Evolutionary conservation across 345 rosid genomes (phyloP).

Genomic region (Isatis tinctoria): DNA sequence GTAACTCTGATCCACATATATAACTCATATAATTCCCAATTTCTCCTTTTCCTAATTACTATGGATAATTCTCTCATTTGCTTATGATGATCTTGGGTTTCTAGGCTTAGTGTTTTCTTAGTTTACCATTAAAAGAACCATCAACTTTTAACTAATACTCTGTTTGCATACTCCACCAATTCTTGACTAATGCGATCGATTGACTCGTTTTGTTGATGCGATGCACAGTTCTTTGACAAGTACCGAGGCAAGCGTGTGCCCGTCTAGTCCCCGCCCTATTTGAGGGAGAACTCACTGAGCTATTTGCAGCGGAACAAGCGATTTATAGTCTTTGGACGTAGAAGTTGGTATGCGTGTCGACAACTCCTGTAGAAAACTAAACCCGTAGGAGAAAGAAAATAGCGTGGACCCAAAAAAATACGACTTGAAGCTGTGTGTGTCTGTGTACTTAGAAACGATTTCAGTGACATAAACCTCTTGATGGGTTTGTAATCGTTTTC

Average conservation of each 20-base stretch:
- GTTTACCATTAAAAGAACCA: no score
- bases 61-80: not conserved
- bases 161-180: not conserved
- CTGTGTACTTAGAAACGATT: constrained; percentile 9
- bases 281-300: constrained; percentile 10
- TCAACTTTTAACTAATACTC: not conserved
- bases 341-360: constrained; percentile 12
- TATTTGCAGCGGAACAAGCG: not conserved
- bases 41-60: not conserved
- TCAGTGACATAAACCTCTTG: constrained; percentile 10
- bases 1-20: not conserved
- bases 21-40: not conserved
- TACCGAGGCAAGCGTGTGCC: constrained; percentile 39
- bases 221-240: constrained; percentile 37
- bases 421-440: constrained; percentile 18
- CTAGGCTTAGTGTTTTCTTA: not conserved
- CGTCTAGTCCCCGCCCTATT: constrained; percentile 2
- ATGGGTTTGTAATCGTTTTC: constrained; percentile 22
- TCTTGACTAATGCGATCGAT: not conserved
- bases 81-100: constrained; percentile 14
- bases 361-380: constrained; percentile 18
- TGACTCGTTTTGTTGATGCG: not conserved
- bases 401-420: constrained; percentile 14
- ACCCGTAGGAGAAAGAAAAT: constrained; percentile 16
- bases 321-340: constrained; percentile 10